A percentile compares a stretch with the other conserved stretches of the same genome.
These are phyloP conservation scores for Artemisia annua DNA, from an alignment of 129 eudicot genomes.

Conservation along the genomic window DNA sequence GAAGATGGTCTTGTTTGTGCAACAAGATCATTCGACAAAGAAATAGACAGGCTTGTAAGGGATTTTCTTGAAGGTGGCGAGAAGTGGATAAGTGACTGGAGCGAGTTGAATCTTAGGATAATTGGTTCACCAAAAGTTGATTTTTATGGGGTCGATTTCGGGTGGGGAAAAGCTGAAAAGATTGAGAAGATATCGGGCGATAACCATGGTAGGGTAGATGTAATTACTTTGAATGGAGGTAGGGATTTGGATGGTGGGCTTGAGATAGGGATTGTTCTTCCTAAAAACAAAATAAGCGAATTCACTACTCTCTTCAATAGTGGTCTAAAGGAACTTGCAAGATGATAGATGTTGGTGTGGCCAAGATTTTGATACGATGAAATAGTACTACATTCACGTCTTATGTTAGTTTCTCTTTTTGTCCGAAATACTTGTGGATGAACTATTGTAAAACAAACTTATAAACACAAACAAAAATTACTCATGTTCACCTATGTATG, in stretches of 20 bases:
- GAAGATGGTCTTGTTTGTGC: conserved; percentile 43
- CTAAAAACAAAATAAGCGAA: conserved; percentile 25
- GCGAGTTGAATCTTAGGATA: conserved; percentile 34
- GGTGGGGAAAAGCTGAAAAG: conserved; percentile 45
- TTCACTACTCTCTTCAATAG: conserved; percentile 34
- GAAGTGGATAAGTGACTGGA: conserved; percentile 47
- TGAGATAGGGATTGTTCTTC: conserved; percentile 47
- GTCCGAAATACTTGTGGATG: too few relatives aligned
- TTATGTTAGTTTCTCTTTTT: too few relatives aligned
- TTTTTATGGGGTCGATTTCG: conserved; percentile 47
- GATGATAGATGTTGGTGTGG: background rate
- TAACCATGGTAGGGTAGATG: conserved; percentile 16
- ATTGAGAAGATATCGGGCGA: conserved; percentile 44
- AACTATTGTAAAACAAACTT: too few relatives aligned
- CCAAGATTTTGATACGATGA: too few relatives aligned
- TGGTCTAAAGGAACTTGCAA: conserved; percentile 27
- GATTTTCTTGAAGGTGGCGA: conserved; percentile 42
- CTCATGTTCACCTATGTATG: too few relatives aligned
- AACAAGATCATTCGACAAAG: conserved; percentile 40
- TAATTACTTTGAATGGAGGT: conserved; percentile 37
- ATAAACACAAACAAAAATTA: too few relatives aligned
- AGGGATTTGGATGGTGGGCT: conserved; percentile 47
- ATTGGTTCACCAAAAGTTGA: conserved; percentile 60
- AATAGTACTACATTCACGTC: too few relatives aligned
- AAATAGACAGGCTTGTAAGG: conserved; percentile 36